Conservation (phyloP, 2,329 filamentous ascomycete species). For the Venturia asperata region DNA sequence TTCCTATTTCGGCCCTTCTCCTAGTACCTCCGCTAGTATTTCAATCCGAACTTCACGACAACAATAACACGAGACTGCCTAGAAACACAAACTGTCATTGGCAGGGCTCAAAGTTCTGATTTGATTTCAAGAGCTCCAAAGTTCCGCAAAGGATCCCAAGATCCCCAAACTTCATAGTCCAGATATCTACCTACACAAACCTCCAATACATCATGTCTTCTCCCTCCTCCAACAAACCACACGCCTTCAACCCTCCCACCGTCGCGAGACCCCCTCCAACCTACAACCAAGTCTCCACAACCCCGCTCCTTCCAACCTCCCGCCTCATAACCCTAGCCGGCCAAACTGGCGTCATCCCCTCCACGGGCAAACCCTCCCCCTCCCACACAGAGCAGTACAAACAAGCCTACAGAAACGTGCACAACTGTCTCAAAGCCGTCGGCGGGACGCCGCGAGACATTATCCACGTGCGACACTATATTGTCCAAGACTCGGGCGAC, state of each 20-base stretch:
- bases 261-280: slow-evolving; percentile 27
- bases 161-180: too few species aligned
- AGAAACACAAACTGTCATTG: too few species aligned
- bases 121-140: too few species aligned
- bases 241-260: slow-evolving; percentile 28
- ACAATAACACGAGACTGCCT: too few species aligned
- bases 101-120: too few species aligned
- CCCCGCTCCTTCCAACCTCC: slow-evolving; percentile 27
- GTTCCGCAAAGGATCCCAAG: too few species aligned
- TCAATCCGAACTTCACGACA: too few species aligned
- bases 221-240: slow-evolving; percentile 25
- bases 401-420: slow-evolving; percentile 28
- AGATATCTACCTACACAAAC: background rate
- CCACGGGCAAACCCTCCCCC: slow-evolving; percentile 6
- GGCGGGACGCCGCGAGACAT: slow-evolving; percentile 32
- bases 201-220: background rate
- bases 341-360: slow-evolving; percentile 24
- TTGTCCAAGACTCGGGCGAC: slow-evolving; percentile 31
- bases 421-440: slow-evolving; percentile 26
- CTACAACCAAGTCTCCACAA: slow-evolving; percentile 29
- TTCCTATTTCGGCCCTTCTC: too few species aligned
- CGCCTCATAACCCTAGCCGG: slow-evolving; percentile 31
- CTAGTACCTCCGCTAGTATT: too few species aligned
- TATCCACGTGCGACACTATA: slow-evolving; percentile 31
- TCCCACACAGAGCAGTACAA: slow-evolving; percentile 26